Evolutionary conservation across 2,329 filamentous ascomycete genomes (phyloP).

Genomic region (Claviceps citrina): DNA sequence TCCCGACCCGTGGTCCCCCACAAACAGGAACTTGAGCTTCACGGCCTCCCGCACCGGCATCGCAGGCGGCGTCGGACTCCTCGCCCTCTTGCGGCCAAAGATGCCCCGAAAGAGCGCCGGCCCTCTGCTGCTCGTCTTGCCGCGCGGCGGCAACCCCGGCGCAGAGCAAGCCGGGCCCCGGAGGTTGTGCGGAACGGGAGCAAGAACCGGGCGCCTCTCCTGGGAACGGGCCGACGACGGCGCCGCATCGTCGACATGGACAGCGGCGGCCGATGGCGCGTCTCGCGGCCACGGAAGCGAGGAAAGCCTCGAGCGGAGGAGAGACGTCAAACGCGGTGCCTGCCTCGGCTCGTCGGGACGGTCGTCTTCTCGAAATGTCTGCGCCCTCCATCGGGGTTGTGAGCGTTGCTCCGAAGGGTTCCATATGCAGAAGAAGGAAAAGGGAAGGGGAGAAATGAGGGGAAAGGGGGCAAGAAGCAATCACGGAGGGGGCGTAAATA

Average conservation of each 20-base stretch:
- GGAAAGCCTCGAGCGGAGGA: not conserved
- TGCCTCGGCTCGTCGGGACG: not conserved
- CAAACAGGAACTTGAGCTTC: slow-evolving; percentile 22
- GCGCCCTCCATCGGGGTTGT: too few relatives aligned
- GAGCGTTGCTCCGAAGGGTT: too few relatives aligned
- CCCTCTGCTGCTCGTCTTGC: not conserved
- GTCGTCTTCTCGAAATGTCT: slow-evolving; percentile 1
- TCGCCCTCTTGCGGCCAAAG: slow-evolving; percentile 10
- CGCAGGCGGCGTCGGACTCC: slow-evolving; percentile 6
- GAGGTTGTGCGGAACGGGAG: too few relatives aligned
- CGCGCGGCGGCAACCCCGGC: too few relatives aligned
- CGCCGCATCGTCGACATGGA: too few relatives aligned
- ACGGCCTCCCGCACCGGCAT: slow-evolving; percentile 2
- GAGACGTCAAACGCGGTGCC: not conserved
- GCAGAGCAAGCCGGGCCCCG: not conserved
- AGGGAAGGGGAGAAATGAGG: not conserved
- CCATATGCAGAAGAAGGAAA: not conserved
- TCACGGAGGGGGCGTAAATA: too few relatives aligned
- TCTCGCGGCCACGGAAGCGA: not conserved
- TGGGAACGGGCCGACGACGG: not conserved
- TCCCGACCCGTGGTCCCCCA: slow-evolving; percentile 17
- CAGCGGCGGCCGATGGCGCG: too few relatives aligned
- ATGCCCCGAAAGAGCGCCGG: not conserved
- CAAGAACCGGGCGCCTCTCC: not conserved
- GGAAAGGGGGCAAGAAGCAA: not conserved